Percentiles rank a stretch among this genome's conserved stretches.
phyloP scores from a whole-genome alignment of 148 eudicot genomes.

The Nyssa sinensis region DNA sequence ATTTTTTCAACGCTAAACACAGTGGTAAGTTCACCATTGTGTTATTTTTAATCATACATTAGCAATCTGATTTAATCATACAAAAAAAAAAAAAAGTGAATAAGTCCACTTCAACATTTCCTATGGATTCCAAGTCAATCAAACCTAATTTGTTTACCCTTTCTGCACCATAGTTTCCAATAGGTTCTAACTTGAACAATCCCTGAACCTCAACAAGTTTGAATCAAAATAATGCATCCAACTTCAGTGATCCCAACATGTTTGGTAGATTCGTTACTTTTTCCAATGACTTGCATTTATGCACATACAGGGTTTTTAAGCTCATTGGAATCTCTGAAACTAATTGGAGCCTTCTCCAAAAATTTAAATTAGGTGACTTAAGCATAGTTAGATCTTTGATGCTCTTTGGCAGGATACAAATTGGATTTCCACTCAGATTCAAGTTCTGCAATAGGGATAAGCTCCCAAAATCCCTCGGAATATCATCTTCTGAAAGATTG shows the following conservation, averaged over 20 bases:
- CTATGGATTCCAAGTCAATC: conserved; percentile 9
- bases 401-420: not conserved
- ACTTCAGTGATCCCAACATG: not conserved
- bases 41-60: too few species aligned
- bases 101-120: conserved; percentile 3
- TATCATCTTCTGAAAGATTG: not conserved
- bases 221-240: not conserved
- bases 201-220: too few species aligned
- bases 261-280: not conserved
- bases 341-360: not conserved
- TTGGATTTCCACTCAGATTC: not conserved
- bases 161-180: too few species aligned
- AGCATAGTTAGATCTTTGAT: not conserved
- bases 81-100: too few species aligned
- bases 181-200: too few species aligned
- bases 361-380: not conserved
- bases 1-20: too few species aligned
- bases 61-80: too few species aligned
- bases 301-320: not conserved
- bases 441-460: not conserved
- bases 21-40: too few species aligned
- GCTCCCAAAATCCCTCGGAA: not conserved
- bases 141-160: too few species aligned
- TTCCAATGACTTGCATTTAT: not conserved
- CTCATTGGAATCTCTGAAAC: not conserved